Evolutionary conservation across 2,329 filamentous ascomycete genomes (phyloP), one percentile per base, ranked within the genome.

Genomic region (Raffaelea arxii): DNA sequence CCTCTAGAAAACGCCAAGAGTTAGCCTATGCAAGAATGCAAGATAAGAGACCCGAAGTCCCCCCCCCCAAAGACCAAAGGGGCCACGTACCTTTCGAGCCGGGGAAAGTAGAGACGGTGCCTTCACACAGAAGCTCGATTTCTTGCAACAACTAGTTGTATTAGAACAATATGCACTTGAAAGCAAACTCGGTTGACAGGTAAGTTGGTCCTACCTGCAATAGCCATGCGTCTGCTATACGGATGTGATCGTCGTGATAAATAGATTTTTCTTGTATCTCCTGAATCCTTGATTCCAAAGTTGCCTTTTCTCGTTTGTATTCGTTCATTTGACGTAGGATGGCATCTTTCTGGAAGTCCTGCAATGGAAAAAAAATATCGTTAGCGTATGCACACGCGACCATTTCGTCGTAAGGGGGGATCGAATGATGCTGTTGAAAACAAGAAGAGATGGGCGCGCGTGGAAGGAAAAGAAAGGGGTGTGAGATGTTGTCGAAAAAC

Each of bases 301-400:
- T 85, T 48, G 77, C 74, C 62, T 89, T 90, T 62, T 94, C 88
- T 56, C 92, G 82, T 68, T 94, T 95, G 67, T 94, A 96, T 67
- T 97, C 92, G 62, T 89, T 86, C 89, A 98, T 95, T 68, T 96
- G 91, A 49, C 94, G 87, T 59, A 86, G 84, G 62, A 98, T 95
- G 53, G 92, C 92, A 70, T 95, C 92, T 69, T 97, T 98, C 68
- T 91, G 86, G 59, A 85, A 92, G 62, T 84, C 80, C 88, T 94
- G 66, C 57, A 64, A 51, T 61, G 55, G 41, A 64, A 62, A 60
- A 58, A 59, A 2, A 3, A 58, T 56, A 59, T 65, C 27, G 16
- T 36, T 36, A n/a, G 32, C 19, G 32, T n/a, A 16, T n/a, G n/a
- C n/a, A n/a, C n/a, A n/a, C n/a, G 44, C 38, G 62, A 68, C 60